Percentiles rank a stretch among this genome's conserved stretches.
Evolutionary conservation across 2,329 filamentous ascomycete genomes (phyloP).

Genomic region (Aspergillus piperis): DNA sequence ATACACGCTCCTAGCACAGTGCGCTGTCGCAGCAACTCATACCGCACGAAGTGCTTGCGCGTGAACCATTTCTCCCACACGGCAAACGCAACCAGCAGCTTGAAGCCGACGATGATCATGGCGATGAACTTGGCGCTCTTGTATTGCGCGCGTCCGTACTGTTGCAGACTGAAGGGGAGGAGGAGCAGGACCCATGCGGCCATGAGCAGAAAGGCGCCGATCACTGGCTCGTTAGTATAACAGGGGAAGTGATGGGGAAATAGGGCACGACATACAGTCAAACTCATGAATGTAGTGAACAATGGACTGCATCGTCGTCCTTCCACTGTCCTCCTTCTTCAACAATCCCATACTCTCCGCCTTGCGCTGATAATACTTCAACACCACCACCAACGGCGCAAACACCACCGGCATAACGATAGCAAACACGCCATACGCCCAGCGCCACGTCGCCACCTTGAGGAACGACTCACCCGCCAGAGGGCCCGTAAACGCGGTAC

Average conservation of each 20-base stretch:
- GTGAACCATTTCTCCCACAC: constrained; percentile 58
- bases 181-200: constrained; percentile 64
- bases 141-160: constrained; percentile 42
- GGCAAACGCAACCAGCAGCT: constrained; percentile 56
- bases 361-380: constrained; percentile 59
- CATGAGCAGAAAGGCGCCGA: constrained; percentile 44
- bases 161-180: constrained; percentile 62
- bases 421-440: constrained; percentile 64
- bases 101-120: constrained; percentile 56
- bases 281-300: constrained; percentile 63
- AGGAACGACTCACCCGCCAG: constrained; percentile 55
- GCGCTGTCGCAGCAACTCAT: constrained; percentile 51
- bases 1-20: constrained; percentile 56
- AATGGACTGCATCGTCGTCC: constrained; percentile 52
- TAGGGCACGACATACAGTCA: constrained; percentile 56
- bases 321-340: constrained; percentile 43
- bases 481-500: constrained; percentile 59
- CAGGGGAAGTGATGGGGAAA: constrained; percentile 34
- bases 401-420: constrained; percentile 61
- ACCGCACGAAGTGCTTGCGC: constrained; percentile 56
- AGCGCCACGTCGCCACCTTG: constrained; percentile 57
- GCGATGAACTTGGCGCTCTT: constrained; percentile 49
- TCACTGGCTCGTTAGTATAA: constrained; percentile 17
- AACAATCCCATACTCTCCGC: constrained; percentile 58
- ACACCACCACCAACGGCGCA: constrained; percentile 57